Evolutionary conservation across 1,284 basidiomycete species (phyloP).

Genomic region (Agaricales sp.): DNA sequence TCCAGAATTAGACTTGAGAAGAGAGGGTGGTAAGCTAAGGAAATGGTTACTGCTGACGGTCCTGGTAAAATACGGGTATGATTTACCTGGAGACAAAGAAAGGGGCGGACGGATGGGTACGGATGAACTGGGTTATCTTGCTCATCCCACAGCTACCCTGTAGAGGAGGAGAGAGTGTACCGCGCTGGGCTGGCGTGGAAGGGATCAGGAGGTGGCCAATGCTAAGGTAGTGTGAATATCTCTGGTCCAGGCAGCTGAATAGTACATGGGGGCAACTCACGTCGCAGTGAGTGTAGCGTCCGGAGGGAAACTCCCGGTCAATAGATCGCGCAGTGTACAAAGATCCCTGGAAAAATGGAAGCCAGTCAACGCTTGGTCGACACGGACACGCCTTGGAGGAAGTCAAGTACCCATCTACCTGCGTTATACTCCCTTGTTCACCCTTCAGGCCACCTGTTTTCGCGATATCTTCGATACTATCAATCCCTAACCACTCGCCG

Average conservation of each 20-base stretch:
- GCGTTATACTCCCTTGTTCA: slow-evolving; percentile 10
- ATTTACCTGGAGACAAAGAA: neutral
- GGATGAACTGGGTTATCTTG: neutral
- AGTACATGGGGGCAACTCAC: neutral
- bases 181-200: neutral
- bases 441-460: slow-evolving; percentile 16
- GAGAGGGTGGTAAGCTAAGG: neutral
- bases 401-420: neutral
- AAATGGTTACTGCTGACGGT: neutral
- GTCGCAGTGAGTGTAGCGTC: neutral
- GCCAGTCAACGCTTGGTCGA: no score
- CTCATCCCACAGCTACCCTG: neutral
- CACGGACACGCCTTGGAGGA: neutral
- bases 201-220: neutral
- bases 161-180: neutral
- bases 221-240: neutral
- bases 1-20: neutral
- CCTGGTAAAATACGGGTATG: neutral
- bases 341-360: neutral
- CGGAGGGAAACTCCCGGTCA: neutral
- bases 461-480: slow-evolving; percentile 12
- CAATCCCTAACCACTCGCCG: slow-evolving; percentile 23
- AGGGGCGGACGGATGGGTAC: neutral
- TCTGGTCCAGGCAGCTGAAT: neutral
- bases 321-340: neutral